Conservation (phyloP, 2,329 filamentous ascomycete species). For the Botrytis aclada region DNA sequence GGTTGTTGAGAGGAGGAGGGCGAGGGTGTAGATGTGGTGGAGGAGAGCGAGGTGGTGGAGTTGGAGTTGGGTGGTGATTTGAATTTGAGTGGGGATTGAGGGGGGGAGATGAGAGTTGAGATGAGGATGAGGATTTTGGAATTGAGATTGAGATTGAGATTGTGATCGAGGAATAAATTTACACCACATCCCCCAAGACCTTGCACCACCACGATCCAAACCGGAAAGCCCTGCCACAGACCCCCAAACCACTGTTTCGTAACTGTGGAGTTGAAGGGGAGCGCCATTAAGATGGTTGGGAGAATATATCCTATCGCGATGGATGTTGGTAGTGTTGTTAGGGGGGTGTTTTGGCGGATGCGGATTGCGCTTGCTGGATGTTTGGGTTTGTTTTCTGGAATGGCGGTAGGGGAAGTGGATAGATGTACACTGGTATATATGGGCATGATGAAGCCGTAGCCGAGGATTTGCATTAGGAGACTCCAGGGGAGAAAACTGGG, state of each 20-base stretch:
- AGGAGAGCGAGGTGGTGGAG: too few relatives aligned
- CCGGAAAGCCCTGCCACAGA: neutral
- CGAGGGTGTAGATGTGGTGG: neutral
- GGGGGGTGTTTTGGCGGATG: fast-evolving
- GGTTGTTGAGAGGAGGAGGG: neutral
- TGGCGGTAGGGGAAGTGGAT: too few relatives aligned
- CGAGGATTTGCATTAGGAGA: too few relatives aligned
- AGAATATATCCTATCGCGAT: neutral
- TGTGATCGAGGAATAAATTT: too few relatives aligned
- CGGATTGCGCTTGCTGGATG: too few relatives aligned
- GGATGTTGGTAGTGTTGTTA: neutral
- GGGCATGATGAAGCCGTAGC: too few relatives aligned
- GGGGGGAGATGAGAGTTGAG: neutral
- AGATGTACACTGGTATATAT: too few relatives aligned
- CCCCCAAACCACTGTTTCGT: neutral
- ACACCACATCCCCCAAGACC: too few relatives aligned
- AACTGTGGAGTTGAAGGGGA: neutral
- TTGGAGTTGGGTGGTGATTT: too few relatives aligned
- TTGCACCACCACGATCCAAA: too few relatives aligned
- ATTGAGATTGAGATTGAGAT: neutral
- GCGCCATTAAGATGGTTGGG: neutral
- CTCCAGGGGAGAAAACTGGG: too few relatives aligned
- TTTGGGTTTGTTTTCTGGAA: too few relatives aligned
- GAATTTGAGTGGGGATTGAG: neutral
- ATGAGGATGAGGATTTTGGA: neutral